Evolutionary conservation across 2,329 filamentous ascomycete genomes (phyloP).

Genomic region (Aspergillus tubingensis): DNA sequence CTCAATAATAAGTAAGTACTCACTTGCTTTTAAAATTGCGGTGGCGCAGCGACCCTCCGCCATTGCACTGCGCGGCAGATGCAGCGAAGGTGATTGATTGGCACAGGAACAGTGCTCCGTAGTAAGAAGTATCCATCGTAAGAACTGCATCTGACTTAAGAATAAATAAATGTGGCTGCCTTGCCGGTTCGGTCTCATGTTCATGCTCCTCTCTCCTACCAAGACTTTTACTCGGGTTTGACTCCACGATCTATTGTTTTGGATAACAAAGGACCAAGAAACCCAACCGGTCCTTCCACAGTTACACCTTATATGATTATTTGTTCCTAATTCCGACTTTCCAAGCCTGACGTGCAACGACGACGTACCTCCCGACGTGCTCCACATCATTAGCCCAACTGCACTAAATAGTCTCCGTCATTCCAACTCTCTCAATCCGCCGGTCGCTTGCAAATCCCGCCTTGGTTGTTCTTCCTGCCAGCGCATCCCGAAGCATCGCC

Average conservation of each 20-base stretch:
- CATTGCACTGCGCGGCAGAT: background rate
- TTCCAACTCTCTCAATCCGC: background rate
- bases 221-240: background rate
- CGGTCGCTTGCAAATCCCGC: background rate
- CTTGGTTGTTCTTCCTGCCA: background rate
- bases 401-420: background rate
- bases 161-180: constrained; percentile 2
- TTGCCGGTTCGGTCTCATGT: background rate
- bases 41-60: background rate
- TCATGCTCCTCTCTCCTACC: background rate
- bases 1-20: too few species aligned
- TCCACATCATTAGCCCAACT: background rate
- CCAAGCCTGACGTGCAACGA: background rate
- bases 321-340: background rate
- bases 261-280: background rate
- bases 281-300: background rate
- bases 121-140: background rate
- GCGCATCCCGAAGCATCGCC: background rate
- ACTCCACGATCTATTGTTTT: background rate
- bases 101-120: background rate
- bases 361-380: background rate
- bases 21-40: background rate
- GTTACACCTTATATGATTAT: background rate
- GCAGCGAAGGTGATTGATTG: too few species aligned
- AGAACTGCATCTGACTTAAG: background rate